These are phyloP conservation scores for Euphorbia schlechtendalii DNA, from an alignment of 441 rosid genomes.

Conservation along the genomic window DNA sequence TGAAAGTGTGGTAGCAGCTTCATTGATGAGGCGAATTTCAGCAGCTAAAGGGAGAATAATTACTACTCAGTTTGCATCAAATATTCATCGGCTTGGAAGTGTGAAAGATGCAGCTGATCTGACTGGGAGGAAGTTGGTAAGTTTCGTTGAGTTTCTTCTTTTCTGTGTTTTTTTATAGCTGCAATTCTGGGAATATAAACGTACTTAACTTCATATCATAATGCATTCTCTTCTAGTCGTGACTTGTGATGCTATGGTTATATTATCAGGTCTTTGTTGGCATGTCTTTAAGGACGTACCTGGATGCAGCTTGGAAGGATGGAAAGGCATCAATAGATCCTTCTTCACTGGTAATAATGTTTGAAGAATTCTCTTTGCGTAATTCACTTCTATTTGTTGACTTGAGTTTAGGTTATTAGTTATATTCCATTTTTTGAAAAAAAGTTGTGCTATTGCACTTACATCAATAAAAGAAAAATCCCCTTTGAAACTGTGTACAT, in stretches of 20 bases:
- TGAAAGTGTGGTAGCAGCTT: conserved; percentile 74
- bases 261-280: conserved; percentile 77
- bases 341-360: conserved; percentile 63
- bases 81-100: conserved; percentile 95
- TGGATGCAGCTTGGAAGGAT: conserved; percentile 99
- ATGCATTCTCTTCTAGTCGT: conserved; percentile 14
- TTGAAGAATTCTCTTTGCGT: conserved; percentile 3
- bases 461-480: too few relatives aligned
- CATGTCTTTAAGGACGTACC: conserved; percentile 91
- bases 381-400: conserved; percentile 7
- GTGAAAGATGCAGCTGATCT: conserved; percentile 94
- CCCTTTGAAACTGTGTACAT: too few relatives aligned
- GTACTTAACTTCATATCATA: conserved; percentile 1
- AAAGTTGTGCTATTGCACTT: too few relatives aligned
- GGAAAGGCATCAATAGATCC: conserved; percentile 97
- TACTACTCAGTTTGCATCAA: conserved; percentile 96
- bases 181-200: background rate
- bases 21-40: conserved; percentile 63
- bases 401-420: background rate
- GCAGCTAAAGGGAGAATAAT: conserved; percentile 87
- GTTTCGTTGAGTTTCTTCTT: conserved; percentile 17
- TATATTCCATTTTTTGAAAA: background rate
- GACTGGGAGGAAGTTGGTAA: conserved; percentile 85
- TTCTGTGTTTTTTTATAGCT: background rate
- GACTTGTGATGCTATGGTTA: conserved; percentile 5